Evolutionary conservation across 2,329 filamentous ascomycete genomes (phyloP), one percentile per base, ranked within the genome.

Genomic region (Rhytidhysteron rufulum): DNA sequence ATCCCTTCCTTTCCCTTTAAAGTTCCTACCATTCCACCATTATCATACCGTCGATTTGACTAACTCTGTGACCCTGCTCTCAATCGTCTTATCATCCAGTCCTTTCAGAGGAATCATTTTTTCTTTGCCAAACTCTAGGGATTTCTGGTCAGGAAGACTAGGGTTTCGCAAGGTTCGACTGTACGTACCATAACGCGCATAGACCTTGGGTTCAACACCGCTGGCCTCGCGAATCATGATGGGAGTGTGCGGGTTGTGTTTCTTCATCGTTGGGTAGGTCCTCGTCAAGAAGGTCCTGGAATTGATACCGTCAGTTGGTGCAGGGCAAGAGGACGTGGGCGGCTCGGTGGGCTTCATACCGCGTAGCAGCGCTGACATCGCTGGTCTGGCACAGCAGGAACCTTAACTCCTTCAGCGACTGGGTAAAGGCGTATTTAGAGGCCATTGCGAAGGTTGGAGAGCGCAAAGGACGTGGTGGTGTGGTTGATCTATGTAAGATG

Each of bases 201-300:
- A 97, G 49, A 98, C 81, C 68, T 82, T 85, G 50, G 93, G 91
- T 65, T 86, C 74, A 40, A 87, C 88, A 60, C 87, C 88, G 55
- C 80, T 74, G 39, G 91, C 93, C 75, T 97, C 93, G 63, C 93
- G 87, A 61, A 98, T 83, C 75, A 98, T 76, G 70, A 98, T 97
- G 40, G 93, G 93, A 35, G 80, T 90, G 69, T 86, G 75, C 42
- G 93, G 93, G 75, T 98, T 98, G 78, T 91, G 87, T 78, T 95
- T 94, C 82, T 98, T 98, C 91, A 98, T 97, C 45, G 87, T 93
- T 34, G 93, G 93, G 70, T 98, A 98, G 53, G 89, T 83, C 65
- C 88, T 82, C 51, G 84, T 85, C 53, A 98, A 78, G 72, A 98
- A 98, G 21, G 86, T 83, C 68, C 93, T 96, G 57, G 15, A 27